Evolutionary conservation across 2,329 filamentous ascomycete genomes (phyloP), one percentile per base, ranked within the genome.

Genomic region (Acephala macrosclerotiorum): DNA sequence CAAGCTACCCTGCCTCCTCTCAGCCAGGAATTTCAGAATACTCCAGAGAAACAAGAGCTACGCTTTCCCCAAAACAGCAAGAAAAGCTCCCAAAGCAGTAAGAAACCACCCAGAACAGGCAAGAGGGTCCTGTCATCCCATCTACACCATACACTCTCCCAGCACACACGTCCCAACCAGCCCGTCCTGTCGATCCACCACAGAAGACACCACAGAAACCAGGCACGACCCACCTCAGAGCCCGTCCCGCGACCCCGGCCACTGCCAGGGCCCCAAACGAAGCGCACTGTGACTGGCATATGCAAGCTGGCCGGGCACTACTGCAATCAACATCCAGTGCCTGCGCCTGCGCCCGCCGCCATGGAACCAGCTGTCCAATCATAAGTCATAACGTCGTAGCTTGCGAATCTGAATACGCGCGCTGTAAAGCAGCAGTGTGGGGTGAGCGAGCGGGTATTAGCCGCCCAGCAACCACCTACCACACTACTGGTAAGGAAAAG

Each of bases 311-410:
- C 49, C 49, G 49, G 45, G 25, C 22, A 33, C 49, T 53, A 53
- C 49, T 53, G 49, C 49, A 53, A n/a, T 49, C 45, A 45, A n/a
- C 42, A n/a, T n/a, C 42, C 20, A n/a, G n/a, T n/a, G n/a, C n/a
- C n/a, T n/a, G n/a, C n/a, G 18, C 25, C 26, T 22, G 45, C 57
- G 35, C 42, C 29, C 58, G 26, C 56, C 58, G 59, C 61, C 56
- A 42, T 56, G 60, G 56, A 61, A 64, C 69, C 55, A 38, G 20
- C 35, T 61, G 60, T 53, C 69, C 68, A 71, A 68, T 70, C 64
- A 71, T 66, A 68, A 66, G 47, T 67, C 62, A 51, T 66, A 63
- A 64, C 49, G 56, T 67, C 65, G 68, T 64, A 62, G 58, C 57
- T 22, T 53, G 67, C 61, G 64, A 45, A 35, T 42, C 60, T 55